Evolutionary conservation across 306 rosid species (phyloP).

Genomic region (Delonix regia): DNA sequence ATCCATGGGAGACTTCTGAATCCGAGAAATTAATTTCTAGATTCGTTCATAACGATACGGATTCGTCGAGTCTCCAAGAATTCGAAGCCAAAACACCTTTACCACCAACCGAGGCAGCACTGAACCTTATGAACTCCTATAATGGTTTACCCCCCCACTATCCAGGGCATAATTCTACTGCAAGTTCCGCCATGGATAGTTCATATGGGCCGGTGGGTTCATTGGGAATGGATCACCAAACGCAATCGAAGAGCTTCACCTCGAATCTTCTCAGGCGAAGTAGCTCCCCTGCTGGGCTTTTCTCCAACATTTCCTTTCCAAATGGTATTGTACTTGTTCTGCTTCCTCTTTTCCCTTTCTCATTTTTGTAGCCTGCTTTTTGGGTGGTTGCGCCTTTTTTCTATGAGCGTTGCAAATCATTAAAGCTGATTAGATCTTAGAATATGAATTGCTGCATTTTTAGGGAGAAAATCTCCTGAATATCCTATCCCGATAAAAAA

Average conservation of each 20-base stretch:
- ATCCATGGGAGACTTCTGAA: not conserved
- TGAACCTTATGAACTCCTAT: slow-evolving; percentile 40
- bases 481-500: not conserved
- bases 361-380: not conserved
- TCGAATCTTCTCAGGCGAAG: slow-evolving; percentile 72
- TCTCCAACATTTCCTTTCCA: slow-evolving; percentile 62
- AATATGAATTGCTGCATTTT: not conserved
- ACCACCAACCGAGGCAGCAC: not conserved
- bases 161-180: slow-evolving; percentile 62
- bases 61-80: slow-evolving; percentile 41
- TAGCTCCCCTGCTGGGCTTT: slow-evolving; percentile 87
- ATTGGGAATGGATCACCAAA: slow-evolving; percentile 47
- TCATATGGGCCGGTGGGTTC: slow-evolving; percentile 60
- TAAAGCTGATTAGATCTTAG: not conserved
- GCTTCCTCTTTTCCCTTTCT: not conserved
- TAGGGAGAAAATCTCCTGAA: not conserved
- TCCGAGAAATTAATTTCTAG: not conserved
- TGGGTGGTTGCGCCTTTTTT: not conserved
- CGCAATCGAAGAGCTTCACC: slow-evolving; percentile 35
- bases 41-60: slow-evolving; percentile 22
- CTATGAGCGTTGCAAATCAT: not conserved
- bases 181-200: slow-evolving; percentile 50
- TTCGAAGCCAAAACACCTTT: slow-evolving; percentile 46
- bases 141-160: slow-evolving; percentile 80
- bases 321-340: slow-evolving; percentile 57